Percentiles rank a stretch among this genome's conserved stretches.
Conservation (phyloP, 1,139 yeast genomes). For the Magnusiomyces sp. region DNA sequence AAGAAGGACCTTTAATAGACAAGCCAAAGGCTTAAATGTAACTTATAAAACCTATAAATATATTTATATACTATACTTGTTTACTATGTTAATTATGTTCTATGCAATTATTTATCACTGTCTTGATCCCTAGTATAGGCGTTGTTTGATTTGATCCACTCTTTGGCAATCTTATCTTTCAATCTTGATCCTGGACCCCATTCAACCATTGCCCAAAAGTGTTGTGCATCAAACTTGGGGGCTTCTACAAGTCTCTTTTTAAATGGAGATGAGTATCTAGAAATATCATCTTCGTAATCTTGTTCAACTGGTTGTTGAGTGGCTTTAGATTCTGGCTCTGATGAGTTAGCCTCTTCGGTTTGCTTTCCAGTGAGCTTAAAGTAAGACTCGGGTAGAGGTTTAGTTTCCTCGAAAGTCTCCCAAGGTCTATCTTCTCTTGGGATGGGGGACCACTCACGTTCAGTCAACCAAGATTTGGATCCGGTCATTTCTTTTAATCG, state of each 20-base stretch:
- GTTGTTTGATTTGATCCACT: slow-evolving; percentile 39
- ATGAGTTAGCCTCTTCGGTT: neutral
- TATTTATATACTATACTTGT: neutral
- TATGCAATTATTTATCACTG: neutral
- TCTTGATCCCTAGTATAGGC: slow-evolving; percentile 6
- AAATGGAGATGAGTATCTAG: slow-evolving; percentile 9
- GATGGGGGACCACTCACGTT: slow-evolving; percentile 47
- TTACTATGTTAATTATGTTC: neutral
- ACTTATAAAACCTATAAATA: too few relatives aligned
- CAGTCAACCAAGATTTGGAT: slow-evolving; percentile 44
- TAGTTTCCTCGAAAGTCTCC: slow-evolving; percentile 34
- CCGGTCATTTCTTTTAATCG: slow-evolving; percentile 61
- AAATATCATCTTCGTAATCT: neutral
- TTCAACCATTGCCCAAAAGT: slow-evolving; percentile 60
- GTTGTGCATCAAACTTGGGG: slow-evolving; percentile 42
- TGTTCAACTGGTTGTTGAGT: neutral
- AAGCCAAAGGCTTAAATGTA: slow-evolving; percentile 1
- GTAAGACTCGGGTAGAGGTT: slow-evolving; percentile 1
- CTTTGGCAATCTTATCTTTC: slow-evolving; percentile 45
- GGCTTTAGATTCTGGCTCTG: neutral
- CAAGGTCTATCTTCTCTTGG: slow-evolving; percentile 51
- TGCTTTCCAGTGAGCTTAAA: slow-evolving; percentile 5
- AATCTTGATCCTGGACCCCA: slow-evolving; percentile 49
- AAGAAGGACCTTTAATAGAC: slow-evolving; percentile 40
- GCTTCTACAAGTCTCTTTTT: slow-evolving; percentile 22